Base-by-base conservation (phyloP, 2,329 filamentous ascomycete species). In the Neodidymelliopsis sp. region DNA sequence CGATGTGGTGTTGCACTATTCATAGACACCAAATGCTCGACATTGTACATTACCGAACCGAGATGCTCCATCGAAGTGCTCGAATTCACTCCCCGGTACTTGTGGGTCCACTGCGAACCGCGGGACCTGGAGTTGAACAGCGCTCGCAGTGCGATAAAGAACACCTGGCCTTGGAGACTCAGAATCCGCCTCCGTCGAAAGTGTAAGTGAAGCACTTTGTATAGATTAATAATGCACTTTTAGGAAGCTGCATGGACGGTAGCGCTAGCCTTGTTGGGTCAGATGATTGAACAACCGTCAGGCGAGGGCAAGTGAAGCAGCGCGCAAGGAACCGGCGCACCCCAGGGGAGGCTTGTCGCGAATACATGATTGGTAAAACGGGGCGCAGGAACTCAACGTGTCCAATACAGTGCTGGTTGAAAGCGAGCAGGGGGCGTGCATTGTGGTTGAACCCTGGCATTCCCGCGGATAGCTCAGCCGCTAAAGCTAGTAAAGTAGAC, bases 111-210 rank as follows among this genome's bases (percentile, higher is more conserved):
- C 34, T 20, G 15, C 13, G 20, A 16, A 11, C 24, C 19, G 31
- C 22, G 23, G 29, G n/a, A 13, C 12, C 18, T 12, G 18, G 19
- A 8, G 13, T 24, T 35, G 35, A 27, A 13, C 10, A 41, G 34
- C 33, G 43, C 40, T 37, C 28, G 15, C 29, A 19, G 20, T 22
- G 31, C 19, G 12, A 20, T 28, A 50, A 40, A 53, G 57, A 64
- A 65, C 65, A 68, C 62, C 65, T 68, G 65, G 60, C 65, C 62
- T 65, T 45, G 52, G 12, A 43, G 42, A 43, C 13, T 25, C n/a
- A 16, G 22, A 19, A 34, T 22, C 38, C 35, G 23, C 12, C 24
- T 30, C 22, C 19, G 44, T 37, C 43, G 43, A 34, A 30, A 20
- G 43, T 44, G 41, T 35, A 51, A 44, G 45, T 42, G 13, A 35